Evolutionary conservation across 2,329 filamentous ascomycete genomes (phyloP).

Genomic region (Scedosporium minutisporum): DNA sequence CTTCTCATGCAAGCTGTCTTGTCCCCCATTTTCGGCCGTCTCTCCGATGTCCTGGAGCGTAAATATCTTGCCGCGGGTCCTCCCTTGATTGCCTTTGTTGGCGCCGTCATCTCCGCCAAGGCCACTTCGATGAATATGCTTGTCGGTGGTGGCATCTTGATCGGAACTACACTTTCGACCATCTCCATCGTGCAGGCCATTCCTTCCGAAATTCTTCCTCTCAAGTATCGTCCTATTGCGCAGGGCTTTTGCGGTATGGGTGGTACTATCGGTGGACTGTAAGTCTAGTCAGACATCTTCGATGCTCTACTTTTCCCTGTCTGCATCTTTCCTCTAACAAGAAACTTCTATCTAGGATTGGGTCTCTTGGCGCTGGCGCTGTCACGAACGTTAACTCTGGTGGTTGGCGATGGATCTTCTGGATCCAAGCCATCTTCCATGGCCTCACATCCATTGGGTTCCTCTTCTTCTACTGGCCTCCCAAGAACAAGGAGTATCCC

Average conservation of each 20-base stretch:
- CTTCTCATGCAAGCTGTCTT: slow-evolving; percentile 48
- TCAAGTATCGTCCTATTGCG: slow-evolving; percentile 46
- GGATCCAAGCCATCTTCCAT: slow-evolving; percentile 48
- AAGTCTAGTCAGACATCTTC: slow-evolving; percentile 15
- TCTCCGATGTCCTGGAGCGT: slow-evolving; percentile 46
- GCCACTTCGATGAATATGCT: slow-evolving; percentile 45
- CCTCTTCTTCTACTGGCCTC: slow-evolving; percentile 36
- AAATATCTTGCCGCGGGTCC: slow-evolving; percentile 43
- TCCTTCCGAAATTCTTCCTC: slow-evolving; percentile 43
- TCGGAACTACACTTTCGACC: slow-evolving; percentile 42
- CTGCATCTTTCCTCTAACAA: neutral
- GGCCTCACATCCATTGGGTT: slow-evolving; percentile 35
- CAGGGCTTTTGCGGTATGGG: slow-evolving; percentile 43
- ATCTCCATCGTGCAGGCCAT: slow-evolving; percentile 47
- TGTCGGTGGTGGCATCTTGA: slow-evolving; percentile 47
- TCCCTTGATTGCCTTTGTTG: slow-evolving; percentile 42
- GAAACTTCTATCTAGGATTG: slow-evolving; percentile 25
- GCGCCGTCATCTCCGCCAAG: slow-evolving; percentile 43
- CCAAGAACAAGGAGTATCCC: slow-evolving; percentile 24
- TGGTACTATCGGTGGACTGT: slow-evolving; percentile 42
- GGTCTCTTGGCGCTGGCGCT: slow-evolving; percentile 38
- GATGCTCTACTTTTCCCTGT: neutral
- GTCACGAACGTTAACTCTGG: slow-evolving; percentile 35
- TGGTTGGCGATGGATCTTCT: slow-evolving; percentile 49
- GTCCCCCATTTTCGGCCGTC: slow-evolving; percentile 43